phyloP scores from a whole-genome alignment of 257 asterid genomes.

The Phtheirospermum japonicum region DNA sequence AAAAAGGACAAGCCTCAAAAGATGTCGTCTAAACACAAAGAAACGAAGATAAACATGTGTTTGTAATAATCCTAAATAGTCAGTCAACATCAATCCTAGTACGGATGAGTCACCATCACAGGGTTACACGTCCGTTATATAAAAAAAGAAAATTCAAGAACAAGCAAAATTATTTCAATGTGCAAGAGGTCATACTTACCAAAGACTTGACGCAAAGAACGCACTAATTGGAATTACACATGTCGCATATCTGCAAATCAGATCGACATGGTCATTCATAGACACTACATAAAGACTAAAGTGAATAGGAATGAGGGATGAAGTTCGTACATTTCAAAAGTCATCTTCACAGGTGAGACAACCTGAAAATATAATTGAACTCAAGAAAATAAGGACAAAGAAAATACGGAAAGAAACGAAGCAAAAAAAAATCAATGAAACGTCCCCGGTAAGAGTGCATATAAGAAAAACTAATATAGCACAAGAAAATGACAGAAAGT shows the following conservation, averaged over 20 bases:
- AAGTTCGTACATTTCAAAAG: conserved; percentile 75
- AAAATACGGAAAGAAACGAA: conserved; percentile 12
- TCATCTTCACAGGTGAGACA: conserved; percentile 93
- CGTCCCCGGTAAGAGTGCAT: conserved; percentile 15
- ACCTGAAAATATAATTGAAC: conserved; percentile 52
- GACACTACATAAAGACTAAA: conserved; percentile 7
- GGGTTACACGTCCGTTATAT: background rate
- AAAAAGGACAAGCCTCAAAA: conserved; percentile 12
- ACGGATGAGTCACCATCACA: conserved; percentile 10
- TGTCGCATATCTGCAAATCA: conserved; percentile 83
- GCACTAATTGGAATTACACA: conserved; percentile 97
- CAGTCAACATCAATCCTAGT: conserved; percentile 4
- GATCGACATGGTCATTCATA: conserved; percentile 23
- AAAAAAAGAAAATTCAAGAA: conserved; percentile 10
- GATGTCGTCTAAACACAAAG: conserved; percentile 20
- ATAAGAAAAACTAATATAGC: conserved; percentile 5
- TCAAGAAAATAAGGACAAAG: conserved; percentile 16
- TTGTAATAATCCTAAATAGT: background rate
- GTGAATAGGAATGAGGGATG: conserved; percentile 24
- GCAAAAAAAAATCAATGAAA: conserved; percentile 21
- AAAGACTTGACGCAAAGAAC: conserved; percentile 85
- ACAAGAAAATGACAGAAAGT: conserved; percentile 13
- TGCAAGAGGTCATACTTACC: conserved; percentile 41
- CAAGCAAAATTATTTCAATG: conserved; percentile 17
- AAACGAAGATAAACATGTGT: background rate